phyloP scores from a whole-genome alignment of 1,284 basidiomycete genomes.

The Ganoderma boninense region DNA sequence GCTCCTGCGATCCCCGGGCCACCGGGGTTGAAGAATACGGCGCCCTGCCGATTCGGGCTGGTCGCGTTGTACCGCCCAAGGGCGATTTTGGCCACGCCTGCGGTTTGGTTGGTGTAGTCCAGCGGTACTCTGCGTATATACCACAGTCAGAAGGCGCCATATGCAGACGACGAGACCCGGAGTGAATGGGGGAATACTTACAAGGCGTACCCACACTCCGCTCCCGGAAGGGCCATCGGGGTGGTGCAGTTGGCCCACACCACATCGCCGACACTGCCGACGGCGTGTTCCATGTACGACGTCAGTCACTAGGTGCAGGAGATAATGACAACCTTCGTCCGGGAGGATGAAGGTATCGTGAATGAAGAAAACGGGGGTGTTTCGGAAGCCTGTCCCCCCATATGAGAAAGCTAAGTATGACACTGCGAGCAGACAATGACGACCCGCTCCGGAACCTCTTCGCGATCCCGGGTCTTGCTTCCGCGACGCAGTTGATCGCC shows the following conservation, averaged over 20 bases:
- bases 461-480: not conserved
- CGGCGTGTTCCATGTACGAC: not conserved
- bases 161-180: not conserved
- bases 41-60: conserved; percentile 30
- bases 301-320: not conserved
- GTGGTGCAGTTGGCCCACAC: conserved; percentile 24
- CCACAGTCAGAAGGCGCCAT: not conserved
- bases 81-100: conserved; percentile 36
- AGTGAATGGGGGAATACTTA: conserved; percentile 18
- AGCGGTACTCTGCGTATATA: conserved; percentile 33
- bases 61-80: conserved; percentile 35
- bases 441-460: not conserved
- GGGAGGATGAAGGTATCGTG: not conserved
- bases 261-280: conserved; percentile 13
- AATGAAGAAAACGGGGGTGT: not conserved
- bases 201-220: conserved; percentile 36
- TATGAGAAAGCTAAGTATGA: not conserved
- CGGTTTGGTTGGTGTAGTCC: conserved; percentile 35
- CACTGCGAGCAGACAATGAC: not conserved
- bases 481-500: not conserved
- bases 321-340: not conserved
- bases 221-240: conserved; percentile 19
- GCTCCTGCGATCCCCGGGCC: conserved; percentile 34
- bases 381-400: not conserved
- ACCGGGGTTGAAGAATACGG: conserved; percentile 38